These are phyloP conservation scores for Chamaecyparis obtusa DNA, from an alignment of 75 land plant genomes.

Conservation along the genomic window DNA sequence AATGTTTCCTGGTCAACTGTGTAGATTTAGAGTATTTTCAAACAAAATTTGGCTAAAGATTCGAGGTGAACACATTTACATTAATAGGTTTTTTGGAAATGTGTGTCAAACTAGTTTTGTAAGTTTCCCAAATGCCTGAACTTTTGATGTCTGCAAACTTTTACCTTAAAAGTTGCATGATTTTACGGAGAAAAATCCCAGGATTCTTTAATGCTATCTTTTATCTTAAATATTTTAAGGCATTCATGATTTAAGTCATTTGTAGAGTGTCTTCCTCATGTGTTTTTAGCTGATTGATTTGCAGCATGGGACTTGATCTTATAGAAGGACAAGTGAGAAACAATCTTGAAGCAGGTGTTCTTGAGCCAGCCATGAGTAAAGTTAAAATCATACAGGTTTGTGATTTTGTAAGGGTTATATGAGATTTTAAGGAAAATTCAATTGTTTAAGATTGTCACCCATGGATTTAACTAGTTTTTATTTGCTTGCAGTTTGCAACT, in stretches of 20 bases:
- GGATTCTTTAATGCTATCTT: neutral
- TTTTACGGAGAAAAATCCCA: neutral
- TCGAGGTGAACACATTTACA: neutral
- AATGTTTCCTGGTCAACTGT: neutral
- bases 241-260: neutral
- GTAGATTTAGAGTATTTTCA: neutral
- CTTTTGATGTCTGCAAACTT: neutral
- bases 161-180: neutral
- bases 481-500: slow-evolving; percentile 65
- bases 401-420: neutral
- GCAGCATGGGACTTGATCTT: slow-evolving; percentile 92
- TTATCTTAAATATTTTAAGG: neutral
- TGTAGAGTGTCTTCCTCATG: neutral
- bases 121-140: neutral
- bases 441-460: neutral
- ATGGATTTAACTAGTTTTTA: neutral
- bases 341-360: slow-evolving; percentile 94
- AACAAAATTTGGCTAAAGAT: neutral
- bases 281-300: slow-evolving; percentile 13
- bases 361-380: slow-evolving; percentile 99
- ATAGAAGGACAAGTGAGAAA: slow-evolving; percentile 74
- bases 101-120: neutral
- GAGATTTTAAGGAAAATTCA: neutral
- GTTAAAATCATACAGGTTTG: slow-evolving; percentile 91
- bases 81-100: neutral